Conservation (phyloP, 495 filamentous ascomycete species). For the Geopyxis carbonaria region DNA sequence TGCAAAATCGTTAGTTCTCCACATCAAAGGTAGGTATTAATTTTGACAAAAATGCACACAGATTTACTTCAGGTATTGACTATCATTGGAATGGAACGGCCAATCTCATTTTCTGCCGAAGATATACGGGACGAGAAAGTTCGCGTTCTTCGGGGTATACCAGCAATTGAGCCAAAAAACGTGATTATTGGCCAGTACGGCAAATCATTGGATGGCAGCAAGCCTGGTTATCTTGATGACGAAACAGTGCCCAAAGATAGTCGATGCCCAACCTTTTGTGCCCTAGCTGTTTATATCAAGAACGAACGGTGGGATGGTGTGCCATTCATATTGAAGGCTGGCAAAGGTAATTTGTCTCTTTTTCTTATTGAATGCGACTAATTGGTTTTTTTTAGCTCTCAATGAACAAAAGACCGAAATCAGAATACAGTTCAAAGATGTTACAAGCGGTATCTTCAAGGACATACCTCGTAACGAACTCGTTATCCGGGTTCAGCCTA, state of each 20-base stretch:
- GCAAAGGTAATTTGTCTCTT: conserved; percentile 48
- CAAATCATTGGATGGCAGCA: conserved; percentile 87
- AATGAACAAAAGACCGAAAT: conserved; percentile 99
- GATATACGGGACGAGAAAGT: conserved; percentile 97
- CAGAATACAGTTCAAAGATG: conserved; percentile 97
- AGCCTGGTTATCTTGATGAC: conserved; percentile 96
- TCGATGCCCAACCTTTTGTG: conserved; percentile 93
- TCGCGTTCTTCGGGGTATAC: conserved; percentile 82
- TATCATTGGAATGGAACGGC: conserved; percentile 92
- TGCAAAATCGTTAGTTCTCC: conserved; percentile 53
- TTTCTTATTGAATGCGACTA: conserved; percentile 6
- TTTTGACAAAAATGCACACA: conserved; percentile 13
- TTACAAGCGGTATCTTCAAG: conserved; percentile 99
- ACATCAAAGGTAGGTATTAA: background rate
- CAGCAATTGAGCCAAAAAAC: conserved; percentile 95
- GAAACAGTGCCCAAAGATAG: conserved; percentile 96
- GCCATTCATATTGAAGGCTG: conserved; percentile 98
- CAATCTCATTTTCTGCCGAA: conserved; percentile 94
- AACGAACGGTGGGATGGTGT: conserved; percentile 99
- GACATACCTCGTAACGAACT: conserved; percentile 98
- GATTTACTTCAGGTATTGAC: conserved; percentile 92
- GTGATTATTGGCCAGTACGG: conserved; percentile 99
- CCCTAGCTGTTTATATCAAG: conserved; percentile 94
- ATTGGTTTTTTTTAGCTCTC: conserved; percentile 37
- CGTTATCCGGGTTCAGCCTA: conserved; percentile 97